phyloP scores from a whole-genome alignment of 768 basidiomycete species.

The Mycena leptocephala region DNA sequence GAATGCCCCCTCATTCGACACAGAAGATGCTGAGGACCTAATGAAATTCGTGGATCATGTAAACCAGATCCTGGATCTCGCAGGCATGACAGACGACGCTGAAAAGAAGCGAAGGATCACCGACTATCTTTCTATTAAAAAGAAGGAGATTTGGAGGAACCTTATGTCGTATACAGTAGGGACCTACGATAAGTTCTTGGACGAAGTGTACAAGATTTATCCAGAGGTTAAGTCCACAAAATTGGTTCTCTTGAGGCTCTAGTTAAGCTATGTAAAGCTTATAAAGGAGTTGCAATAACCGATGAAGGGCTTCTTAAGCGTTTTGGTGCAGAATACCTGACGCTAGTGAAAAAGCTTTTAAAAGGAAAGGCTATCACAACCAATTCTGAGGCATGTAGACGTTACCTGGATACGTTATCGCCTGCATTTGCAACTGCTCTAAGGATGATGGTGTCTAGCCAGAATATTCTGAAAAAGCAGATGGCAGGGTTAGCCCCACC shows the following conservation, averaged over 20 bases:
- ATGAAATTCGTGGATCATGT: neutral
- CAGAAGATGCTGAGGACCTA: neutral
- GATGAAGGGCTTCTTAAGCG: neutral
- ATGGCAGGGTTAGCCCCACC: neutral
- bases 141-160: neutral
- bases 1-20: neutral
- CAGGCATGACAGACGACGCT: neutral
- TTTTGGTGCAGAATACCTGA: neutral
- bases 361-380: neutral
- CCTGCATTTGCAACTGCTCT: neutral
- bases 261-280: neutral
- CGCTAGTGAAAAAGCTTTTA: neutral
- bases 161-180: neutral
- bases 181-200: neutral
- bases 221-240: neutral
- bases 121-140: neutral
- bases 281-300: neutral
- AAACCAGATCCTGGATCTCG: neutral
- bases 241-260: neutral
- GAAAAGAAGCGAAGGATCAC: neutral
- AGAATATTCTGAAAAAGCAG: neutral
- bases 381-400: neutral
- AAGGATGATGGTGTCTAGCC: neutral
- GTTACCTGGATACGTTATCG: neutral
- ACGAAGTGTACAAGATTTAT: neutral